Conservation (phyloP, 1,284 basidiomycete genomes). For the Ceratorhiza oryzae-sativae region DNA sequence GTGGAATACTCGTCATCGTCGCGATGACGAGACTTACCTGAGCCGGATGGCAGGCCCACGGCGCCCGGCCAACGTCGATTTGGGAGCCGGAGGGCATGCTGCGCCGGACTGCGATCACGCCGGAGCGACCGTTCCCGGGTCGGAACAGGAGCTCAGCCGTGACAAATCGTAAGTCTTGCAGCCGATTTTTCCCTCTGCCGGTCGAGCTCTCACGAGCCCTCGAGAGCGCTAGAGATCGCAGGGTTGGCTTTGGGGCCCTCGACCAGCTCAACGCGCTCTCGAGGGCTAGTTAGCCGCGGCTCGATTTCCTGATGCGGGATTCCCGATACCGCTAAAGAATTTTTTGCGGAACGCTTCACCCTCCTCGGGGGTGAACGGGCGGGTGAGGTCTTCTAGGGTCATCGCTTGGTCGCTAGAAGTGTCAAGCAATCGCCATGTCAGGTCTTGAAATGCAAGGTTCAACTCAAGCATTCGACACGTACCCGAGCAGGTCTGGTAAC, state of each 20-base stretch:
- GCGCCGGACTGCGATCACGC: neutral
- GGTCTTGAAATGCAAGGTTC: neutral
- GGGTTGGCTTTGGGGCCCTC: neutral
- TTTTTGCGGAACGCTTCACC: neutral
- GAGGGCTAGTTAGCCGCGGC: neutral
- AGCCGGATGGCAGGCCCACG: neutral
- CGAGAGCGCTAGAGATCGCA: constrained; percentile 33
- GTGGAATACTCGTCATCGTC: neutral
- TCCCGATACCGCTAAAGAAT: constrained; percentile 8
- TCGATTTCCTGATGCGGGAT: constrained; percentile 10
- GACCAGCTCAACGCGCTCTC: neutral
- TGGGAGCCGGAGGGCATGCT: neutral
- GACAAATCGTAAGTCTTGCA: neutral
- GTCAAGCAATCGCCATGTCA: no score
- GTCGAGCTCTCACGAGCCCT: neutral
- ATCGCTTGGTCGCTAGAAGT: constrained; percentile 3
- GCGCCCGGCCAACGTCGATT: neutral
- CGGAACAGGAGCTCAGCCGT: neutral
- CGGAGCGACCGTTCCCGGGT: neutral
- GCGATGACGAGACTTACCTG: neutral
- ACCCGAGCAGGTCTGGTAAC: constrained; percentile 23
- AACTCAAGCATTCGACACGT: neutral
- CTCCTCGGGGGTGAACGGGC: neutral
- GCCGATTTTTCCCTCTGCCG: neutral
- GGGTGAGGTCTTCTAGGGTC: neutral